Percentiles rank a stretch among this genome's conserved stretches.
phyloP scores from a whole-genome alignment of 140 eudicot genomes.

The Erigeron philadelphicus region DNA sequence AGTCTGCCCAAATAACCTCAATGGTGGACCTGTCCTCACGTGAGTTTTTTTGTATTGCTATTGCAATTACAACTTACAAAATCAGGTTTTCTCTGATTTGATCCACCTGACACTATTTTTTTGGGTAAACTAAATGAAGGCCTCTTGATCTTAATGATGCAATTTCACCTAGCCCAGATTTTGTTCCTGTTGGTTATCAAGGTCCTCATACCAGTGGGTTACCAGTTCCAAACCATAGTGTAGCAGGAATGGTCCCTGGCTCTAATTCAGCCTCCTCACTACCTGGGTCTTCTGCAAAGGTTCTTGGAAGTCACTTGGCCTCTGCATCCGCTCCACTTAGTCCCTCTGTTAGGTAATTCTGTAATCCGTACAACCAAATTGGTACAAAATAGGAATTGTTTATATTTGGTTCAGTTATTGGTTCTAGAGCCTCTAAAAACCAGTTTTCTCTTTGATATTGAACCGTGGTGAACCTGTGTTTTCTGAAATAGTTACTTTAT shows the following conservation, averaged over 20 bases:
- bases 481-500: not conserved
- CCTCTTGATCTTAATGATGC: constrained; percentile 85
- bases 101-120: constrained; percentile 17
- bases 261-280: constrained; percentile 44
- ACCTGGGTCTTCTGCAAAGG: constrained; percentile 41
- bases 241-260: constrained; percentile 44
- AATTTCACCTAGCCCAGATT: constrained; percentile 51
- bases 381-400: not conserved
- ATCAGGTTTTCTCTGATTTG: constrained; percentile 1
- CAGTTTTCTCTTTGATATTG: not conserved
- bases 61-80: not conserved
- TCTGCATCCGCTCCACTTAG: constrained; percentile 46
- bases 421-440: not conserved
- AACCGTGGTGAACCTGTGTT: not conserved
- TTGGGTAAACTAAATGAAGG: constrained; percentile 33
- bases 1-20: constrained; percentile 75
- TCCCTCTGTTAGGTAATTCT: constrained; percentile 57
- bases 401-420: not conserved
- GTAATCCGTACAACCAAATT: not conserved
- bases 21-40: constrained; percentile 72
- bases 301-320: constrained; percentile 43
- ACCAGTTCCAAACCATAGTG: constrained; percentile 42
- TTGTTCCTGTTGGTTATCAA: constrained; percentile 55
- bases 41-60: constrained; percentile 31
- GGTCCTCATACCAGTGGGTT: constrained; percentile 50